Base-by-base conservation (phyloP, 78 protist species). In the Dictyostelium citrinum region DNA sequence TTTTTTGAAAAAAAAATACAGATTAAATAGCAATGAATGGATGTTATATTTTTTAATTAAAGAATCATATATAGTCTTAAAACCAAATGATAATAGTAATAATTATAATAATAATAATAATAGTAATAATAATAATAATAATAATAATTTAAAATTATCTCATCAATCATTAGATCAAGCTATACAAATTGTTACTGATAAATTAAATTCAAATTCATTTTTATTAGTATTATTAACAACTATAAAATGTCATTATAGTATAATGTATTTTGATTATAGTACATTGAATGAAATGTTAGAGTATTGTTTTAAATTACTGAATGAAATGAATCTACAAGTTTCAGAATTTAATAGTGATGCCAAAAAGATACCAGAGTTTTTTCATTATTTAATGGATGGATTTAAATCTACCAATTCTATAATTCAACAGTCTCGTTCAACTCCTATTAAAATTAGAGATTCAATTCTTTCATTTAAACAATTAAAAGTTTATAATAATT, bases 21-120 rank as follows among this genome's bases (percentile, higher is more conserved):
- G 91, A 77, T 22, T 86, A 64, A 75, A 77, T n/a, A 39, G 29
- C 37, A 51, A 75, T 24, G 58, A 60, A 77, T 86, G 92, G 92
- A 27, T 31, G 45, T 20, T 77, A 14, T 86, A 86, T 43, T 86
- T 86, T 29, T 64, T 61, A 45, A 46, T 77, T 20, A 86, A 61
- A 64, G 84, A 86, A 60, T 60, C 92, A 31, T 45, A 61, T 77
- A 31, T 86, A 39, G 11, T 61, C 17, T 58, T 86, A 39, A 86
- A 60, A 46, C 9, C 51, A 6, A 43, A 43, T 43, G 37, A 27
- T 24, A 55, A 55, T 14, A 55, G 20, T 55, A 76, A 46, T 49
- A 77, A 64, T 61, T 68, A 85, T 74, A 79, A 22, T 22, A 20
- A 20, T 24, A 60, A 24, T 27, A 43, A 43, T 43, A 33, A 27